Base-by-base conservation (phyloP, 2,329 filamentous ascomycete genomes). In the Penicillium paneum region DNA sequence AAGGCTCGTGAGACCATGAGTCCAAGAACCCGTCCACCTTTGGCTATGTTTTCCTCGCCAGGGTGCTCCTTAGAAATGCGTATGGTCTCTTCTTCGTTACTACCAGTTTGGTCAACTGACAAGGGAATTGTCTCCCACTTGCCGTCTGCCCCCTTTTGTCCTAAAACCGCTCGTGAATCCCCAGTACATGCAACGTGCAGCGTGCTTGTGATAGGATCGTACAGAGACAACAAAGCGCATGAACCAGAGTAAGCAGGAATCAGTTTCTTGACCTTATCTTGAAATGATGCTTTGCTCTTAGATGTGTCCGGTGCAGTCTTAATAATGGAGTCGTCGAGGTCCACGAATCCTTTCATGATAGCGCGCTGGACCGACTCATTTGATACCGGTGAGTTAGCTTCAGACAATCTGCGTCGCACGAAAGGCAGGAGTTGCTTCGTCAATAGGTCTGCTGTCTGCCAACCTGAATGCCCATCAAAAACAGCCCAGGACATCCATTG, bases 151-250 rank as follows among this genome's bases (percentile, higher is more conserved):
- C 34, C 12, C 52, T 60, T 55, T 29, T 63, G 60, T 1, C 85
- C 86, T 0, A 88, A 75, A 0, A 89, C 84, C 11, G 85, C 85
- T 34, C 86, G 79, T 0, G 83, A 88, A 70, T 90, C 86, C 0
- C 87, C 87, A 0, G 82, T 82, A 57, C 84, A 85, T 0, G 87
- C 87, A 2, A 87, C 84, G 24, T 82, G 81, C 0, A 90, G 71
- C 0, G 74, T 81, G 5, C 76, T 75, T 1, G 75, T 74, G 0
- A 62, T 54, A 0, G 83, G 78, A 57, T 90, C 84, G 64, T 83
- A 88, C 1, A 87, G 71, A 0, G 84, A 78, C 1, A 89, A 74
- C 1, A 88, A 73, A 11, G 86, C 86, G 59, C 85, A 88, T 4
- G 84, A 87, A 5, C 86, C 85, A 1, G 78, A 71, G 48, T 76